phyloP scores from a whole-genome alignment of 2,329 filamentous ascomycete species.

The Hawksworthiomyces lignivorus region DNA sequence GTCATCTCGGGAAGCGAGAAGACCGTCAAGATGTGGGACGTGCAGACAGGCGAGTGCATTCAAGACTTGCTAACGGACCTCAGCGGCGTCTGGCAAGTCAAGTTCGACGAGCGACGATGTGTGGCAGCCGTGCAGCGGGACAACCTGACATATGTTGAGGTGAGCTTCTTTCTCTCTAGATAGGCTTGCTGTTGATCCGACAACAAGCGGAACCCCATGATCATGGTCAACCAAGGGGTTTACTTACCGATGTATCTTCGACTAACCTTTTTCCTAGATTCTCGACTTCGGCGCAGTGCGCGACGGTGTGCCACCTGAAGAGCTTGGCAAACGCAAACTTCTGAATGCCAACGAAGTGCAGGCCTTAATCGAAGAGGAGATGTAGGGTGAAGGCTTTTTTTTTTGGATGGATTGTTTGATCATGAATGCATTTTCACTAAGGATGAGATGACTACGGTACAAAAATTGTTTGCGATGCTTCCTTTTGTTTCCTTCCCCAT shows the following conservation, averaged over 20 bases:
- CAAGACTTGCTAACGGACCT: conserved; percentile 89
- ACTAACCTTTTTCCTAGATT: conserved; percentile 60
- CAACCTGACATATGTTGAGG: conserved; percentile 90
- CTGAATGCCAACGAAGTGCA: conserved; percentile 50
- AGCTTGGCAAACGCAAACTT: conserved; percentile 73
- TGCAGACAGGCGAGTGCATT: conserved; percentile 83
- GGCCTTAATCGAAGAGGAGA: conserved; percentile 40
- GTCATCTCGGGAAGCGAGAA: conserved; percentile 94
- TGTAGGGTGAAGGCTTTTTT: no score
- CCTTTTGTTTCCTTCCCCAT: not conserved
- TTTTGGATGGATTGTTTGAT: no score
- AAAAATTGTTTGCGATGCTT: no score
- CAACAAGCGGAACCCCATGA: no score
- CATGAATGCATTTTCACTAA: no score
- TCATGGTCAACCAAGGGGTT: no score
- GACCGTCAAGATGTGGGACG: conserved; percentile 98
- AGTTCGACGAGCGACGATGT: conserved; percentile 90
- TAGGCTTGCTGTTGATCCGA: no score
- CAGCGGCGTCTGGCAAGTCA: conserved; percentile 98
- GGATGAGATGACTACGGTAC: no score
- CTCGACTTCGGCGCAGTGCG: conserved; percentile 93
- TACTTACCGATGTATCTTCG: conserved; percentile 4
- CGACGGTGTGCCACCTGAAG: conserved; percentile 70
- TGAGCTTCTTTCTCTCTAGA: conserved; percentile 38
- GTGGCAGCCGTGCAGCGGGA: conserved; percentile 95